These are phyloP conservation scores for Saururus chinensis DNA, from an alignment of 164 flowering plant genomes.

Conservation along the genomic window DNA sequence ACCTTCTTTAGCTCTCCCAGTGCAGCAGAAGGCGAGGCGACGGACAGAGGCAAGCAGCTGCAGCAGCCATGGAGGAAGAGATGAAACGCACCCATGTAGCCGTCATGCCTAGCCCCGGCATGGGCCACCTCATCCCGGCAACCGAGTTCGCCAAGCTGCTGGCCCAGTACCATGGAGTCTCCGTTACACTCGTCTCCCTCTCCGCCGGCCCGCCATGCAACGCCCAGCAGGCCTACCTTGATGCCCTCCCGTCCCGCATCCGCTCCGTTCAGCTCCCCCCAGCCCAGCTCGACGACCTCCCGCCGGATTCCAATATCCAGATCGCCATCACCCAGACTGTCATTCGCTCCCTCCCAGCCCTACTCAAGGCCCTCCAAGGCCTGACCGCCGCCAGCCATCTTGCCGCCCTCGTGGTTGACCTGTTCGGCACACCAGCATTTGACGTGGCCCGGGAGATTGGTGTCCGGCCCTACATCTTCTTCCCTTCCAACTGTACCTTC, in stretches of 20 bases:
- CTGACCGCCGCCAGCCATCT: no score
- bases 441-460: constrained; percentile 25
- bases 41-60: no score
- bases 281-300: constrained; percentile 12
- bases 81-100: constrained; percentile 11
- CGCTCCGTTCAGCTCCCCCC: constrained; percentile 22
- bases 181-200: constrained; percentile 24
- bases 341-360: constrained; percentile 22
- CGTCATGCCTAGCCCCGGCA: constrained; percentile 26
- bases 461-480: constrained; percentile 26
- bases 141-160: constrained; percentile 32
- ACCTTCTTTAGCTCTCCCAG: no score
- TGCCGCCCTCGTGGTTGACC: constrained; percentile 27
- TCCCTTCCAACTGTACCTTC: constrained; percentile 20
- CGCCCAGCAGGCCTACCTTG: constrained; percentile 13
- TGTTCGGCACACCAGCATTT: constrained; percentile 27
- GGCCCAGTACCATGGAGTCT: constrained; percentile 10
- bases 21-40: no score
- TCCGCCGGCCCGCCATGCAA: constrained; percentile 12
- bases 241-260: constrained; percentile 15
- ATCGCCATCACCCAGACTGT: constrained; percentile 21
- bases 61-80: constrained; percentile 8
- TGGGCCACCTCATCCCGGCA: constrained; percentile 44
- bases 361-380: constrained; percentile 20
- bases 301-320: constrained; percentile 15